Evolutionary conservation across 306 rosid genomes (phyloP).

Genomic region (Cicer pinnatifidum): DNA sequence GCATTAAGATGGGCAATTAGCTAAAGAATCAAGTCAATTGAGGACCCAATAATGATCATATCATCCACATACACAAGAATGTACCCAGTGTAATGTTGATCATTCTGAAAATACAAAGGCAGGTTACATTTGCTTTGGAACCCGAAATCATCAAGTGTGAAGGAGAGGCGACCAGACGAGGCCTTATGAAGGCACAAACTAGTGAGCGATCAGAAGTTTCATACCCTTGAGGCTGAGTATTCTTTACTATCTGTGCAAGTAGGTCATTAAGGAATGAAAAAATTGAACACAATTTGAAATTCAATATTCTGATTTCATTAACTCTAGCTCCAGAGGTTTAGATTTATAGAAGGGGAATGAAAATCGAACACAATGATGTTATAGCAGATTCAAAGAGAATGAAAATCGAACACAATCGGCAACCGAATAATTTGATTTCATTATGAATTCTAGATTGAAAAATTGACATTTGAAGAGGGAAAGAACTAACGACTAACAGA

Average conservation of each 20-base stretch:
- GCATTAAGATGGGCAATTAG: background rate
- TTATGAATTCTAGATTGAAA: background rate
- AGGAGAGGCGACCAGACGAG: background rate
- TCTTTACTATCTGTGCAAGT: background rate
- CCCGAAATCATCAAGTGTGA: too few relatives aligned
- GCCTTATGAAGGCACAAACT: background rate
- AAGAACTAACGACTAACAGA: background rate
- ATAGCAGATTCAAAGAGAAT: too few relatives aligned
- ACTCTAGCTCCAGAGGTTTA: background rate
- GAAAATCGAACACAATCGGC: too few relatives aligned
- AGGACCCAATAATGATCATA: too few relatives aligned
- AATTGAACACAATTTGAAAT: background rate
- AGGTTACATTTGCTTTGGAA: too few relatives aligned
- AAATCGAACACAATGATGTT: too few relatives aligned
- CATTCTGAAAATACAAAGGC: too few relatives aligned
- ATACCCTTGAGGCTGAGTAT: background rate
- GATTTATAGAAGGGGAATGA: background rate
- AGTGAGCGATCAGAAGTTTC: background rate
- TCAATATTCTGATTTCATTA: background rate
- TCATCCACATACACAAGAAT: too few relatives aligned
- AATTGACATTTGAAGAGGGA: background rate
- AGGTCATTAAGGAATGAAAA: background rate
- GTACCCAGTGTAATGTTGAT: too few relatives aligned
- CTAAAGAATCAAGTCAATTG: background rate
- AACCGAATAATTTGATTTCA: background rate